Evolutionary conservation across 257 asterid genomes (phyloP).

Genomic region (Solanum virginianum): DNA sequence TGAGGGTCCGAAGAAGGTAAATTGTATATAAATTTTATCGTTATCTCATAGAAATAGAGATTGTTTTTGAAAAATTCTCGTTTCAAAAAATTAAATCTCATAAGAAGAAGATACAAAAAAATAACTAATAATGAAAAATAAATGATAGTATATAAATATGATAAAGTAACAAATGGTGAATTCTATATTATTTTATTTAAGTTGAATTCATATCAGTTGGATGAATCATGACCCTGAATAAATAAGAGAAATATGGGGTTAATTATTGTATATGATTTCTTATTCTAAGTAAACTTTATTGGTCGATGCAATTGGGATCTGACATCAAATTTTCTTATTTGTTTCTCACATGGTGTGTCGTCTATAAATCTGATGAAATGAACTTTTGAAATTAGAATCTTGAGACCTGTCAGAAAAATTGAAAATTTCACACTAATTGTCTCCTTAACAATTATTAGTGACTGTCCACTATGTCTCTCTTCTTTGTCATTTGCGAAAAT

Average conservation of each 20-base stretch:
- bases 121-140: no score
- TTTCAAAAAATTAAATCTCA: no score
- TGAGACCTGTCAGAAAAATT: not conserved
- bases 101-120: no score
- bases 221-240: not conserved
- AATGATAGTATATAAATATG: no score
- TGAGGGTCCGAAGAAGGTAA: no score
- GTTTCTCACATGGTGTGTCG: not conserved
- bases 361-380: not conserved
- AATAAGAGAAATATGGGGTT: not conserved
- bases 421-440: not conserved
- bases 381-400: not conserved
- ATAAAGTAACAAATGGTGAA: no score
- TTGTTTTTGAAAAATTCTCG: no score
- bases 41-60: no score
- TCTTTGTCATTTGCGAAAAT: not conserved
- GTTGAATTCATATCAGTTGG: not conserved
- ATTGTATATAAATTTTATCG: no score
- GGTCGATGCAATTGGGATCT: not conserved
- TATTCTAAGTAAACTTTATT: not conserved
- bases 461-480: not conserved
- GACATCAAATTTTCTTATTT: not conserved
- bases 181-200: not conserved
- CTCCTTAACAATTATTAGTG: not conserved
- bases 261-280: not conserved